Evolutionary conservation across 2,329 filamentous ascomycete genomes (phyloP).

Genomic region (Lasiodiplodia hormozganensis): DNA sequence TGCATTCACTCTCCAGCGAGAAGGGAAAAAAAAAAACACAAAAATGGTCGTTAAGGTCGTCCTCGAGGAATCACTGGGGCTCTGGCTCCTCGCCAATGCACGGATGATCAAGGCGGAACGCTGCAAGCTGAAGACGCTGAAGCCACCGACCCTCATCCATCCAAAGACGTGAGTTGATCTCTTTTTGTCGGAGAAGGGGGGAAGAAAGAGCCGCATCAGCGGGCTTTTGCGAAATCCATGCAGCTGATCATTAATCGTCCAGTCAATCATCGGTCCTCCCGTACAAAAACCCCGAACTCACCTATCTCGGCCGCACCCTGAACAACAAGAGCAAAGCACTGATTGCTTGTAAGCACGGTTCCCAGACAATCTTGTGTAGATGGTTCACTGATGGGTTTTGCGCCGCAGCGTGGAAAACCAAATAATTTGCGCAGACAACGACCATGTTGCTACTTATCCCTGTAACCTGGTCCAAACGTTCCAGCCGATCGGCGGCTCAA

Average conservation of each 20-base stretch:
- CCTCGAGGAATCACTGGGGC: constrained; percentile 5
- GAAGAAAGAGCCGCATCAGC: background rate
- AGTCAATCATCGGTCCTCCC: background rate
- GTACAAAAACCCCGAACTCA: constrained; percentile 14
- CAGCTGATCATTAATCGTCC: background rate
- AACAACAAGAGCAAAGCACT: constrained; percentile 5
- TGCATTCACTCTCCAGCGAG: background rate
- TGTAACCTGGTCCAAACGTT: background rate
- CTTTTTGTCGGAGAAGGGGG: background rate
- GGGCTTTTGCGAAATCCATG: background rate
- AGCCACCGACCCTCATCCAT: background rate
- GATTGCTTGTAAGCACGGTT: background rate
- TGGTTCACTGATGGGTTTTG: background rate
- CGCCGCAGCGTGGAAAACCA: background rate
- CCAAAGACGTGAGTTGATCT: background rate
- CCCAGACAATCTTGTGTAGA: background rate
- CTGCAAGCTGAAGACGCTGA: constrained; percentile 11
- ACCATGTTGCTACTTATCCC: background rate
- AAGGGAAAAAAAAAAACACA: background rate
- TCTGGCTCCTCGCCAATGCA: constrained; percentile 20
- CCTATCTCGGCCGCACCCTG: background rate
- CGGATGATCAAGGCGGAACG: constrained; percentile 15
- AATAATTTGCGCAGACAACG: background rate
- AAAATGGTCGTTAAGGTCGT: constrained; percentile 5
- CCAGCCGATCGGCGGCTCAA: background rate